Evolutionary conservation across 371 early-diverging fungal species (phyloP), one percentile per base, ranked within the genome.

Genomic region (Mucor sp.): DNA sequence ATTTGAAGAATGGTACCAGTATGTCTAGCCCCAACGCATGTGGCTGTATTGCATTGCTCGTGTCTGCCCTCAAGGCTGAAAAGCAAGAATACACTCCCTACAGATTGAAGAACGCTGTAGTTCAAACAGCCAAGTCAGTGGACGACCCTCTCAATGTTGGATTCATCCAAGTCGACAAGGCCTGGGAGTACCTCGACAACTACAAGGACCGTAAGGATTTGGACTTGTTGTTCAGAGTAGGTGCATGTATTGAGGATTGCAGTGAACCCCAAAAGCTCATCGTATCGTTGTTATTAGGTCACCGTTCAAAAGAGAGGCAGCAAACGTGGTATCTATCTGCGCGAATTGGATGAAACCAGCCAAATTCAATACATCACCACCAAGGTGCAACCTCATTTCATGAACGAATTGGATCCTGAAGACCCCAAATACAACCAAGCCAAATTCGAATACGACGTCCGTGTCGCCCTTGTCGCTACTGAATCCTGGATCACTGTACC

Each of bases 11-110:
- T 75, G 98, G 97, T 55, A 95, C 97, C 17, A 91, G 92, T 69
- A 97, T 97, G 97, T 89, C 92, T 48, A 90, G 93, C 62, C 98
- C 98, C 47, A 96, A 95, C 71, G 90, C 89, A 44, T 93, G 94
- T 73, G 97, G 97, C 19, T 93, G 94, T 70, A 71, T 93, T 53
- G 82, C 93, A 1, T 83, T 94, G 55, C 82, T 97, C 63, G 82
- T 96, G 4, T 95, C 96, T 6, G 95, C 86, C 8, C 70, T 93
- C 58, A 94, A 92, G 75, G 89, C 86, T n/a, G 76, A 84, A 41
- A 78, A 83, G 12, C 79, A 84, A 58, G 64, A 73, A 5, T 92
- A 91, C 71, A 94, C 90, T 17, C 95, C 98, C 25, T 96, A 90
- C 78, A 85, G 94, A 17, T 74, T 97, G 60, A 91, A 90, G 70